Evolutionary conservation across 345 rosid genomes (phyloP).

Genomic region (Turnera subulata): DNA sequence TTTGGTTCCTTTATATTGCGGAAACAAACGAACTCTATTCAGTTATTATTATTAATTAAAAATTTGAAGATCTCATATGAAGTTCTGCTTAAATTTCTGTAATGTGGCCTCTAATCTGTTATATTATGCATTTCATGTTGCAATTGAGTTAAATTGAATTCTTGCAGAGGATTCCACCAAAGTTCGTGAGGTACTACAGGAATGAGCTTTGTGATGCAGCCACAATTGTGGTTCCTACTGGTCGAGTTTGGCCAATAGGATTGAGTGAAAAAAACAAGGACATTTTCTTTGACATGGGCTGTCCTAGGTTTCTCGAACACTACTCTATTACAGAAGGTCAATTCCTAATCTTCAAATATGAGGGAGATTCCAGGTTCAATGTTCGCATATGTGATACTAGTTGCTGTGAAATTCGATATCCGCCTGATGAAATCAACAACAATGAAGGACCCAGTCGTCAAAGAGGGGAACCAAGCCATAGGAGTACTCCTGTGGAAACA

Average conservation of each 20-base stretch:
- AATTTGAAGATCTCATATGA: too few relatives aligned
- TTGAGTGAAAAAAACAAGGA: constrained; percentile 28
- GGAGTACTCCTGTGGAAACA: too few relatives aligned
- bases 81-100: too few relatives aligned
- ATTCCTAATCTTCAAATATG: constrained; percentile 36
- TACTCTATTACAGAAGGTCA: constrained; percentile 29
- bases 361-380: too few relatives aligned
- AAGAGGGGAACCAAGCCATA: too few relatives aligned
- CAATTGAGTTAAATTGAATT: too few relatives aligned
- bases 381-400: constrained; percentile 30
- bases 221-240: constrained; percentile 26
- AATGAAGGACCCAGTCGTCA: too few relatives aligned
- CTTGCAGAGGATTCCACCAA: constrained; percentile 41
- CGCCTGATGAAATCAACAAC: too few relatives aligned
- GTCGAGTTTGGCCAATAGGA: too few relatives aligned
- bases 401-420: constrained; percentile 35
- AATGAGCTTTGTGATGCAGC: constrained; percentile 35
- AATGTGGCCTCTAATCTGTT: not conserved
- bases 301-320: constrained; percentile 33
- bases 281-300: constrained; percentile 42
- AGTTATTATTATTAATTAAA: too few relatives aligned
- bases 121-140: not conserved
- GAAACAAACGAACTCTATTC: too few relatives aligned
- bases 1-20: too few relatives aligned
- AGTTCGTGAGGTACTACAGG: constrained; percentile 30